Percentiles rank a stretch among this genome's conserved stretches.
Conservation (phyloP, 768 basidiomycete genomes). For the Tulasnella sp. region DNA sequence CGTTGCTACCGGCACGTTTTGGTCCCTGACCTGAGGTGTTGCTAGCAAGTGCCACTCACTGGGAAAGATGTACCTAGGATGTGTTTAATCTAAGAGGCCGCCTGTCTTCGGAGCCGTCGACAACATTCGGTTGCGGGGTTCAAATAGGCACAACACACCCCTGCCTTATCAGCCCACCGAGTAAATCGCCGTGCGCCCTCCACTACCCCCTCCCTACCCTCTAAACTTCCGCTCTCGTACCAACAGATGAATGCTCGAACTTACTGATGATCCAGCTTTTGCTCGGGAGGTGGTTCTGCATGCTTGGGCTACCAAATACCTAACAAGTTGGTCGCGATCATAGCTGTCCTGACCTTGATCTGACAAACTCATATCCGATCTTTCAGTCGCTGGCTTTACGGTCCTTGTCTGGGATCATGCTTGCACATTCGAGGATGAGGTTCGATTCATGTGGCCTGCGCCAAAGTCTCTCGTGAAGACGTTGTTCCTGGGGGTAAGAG, state of each 20-base stretch:
- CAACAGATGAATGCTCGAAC: background rate
- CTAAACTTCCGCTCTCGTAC: background rate
- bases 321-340: background rate
- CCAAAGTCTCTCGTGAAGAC: background rate
- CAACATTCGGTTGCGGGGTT: too few species aligned
- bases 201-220: background rate
- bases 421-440: conserved; percentile 11
- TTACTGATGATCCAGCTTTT: background rate
- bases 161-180: background rate
- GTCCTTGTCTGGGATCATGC: conserved; percentile 10
- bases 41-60: too few species aligned
- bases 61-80: too few species aligned
- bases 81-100: background rate
- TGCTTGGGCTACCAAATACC: background rate
- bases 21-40: too few species aligned
- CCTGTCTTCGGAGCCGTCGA: background rate
- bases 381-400: conserved; percentile 5
- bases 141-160: too few species aligned
- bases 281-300: conserved; percentile 4
- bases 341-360: background rate
- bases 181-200: background rate
- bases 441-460: conserved; percentile 11
- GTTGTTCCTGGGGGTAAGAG: background rate
- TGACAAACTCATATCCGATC: background rate
- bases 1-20: too few species aligned